These are phyloP conservation scores for Patellifolia procumbens DNA, from an alignment of 179 eudicot species.

Conservation along the genomic window DNA sequence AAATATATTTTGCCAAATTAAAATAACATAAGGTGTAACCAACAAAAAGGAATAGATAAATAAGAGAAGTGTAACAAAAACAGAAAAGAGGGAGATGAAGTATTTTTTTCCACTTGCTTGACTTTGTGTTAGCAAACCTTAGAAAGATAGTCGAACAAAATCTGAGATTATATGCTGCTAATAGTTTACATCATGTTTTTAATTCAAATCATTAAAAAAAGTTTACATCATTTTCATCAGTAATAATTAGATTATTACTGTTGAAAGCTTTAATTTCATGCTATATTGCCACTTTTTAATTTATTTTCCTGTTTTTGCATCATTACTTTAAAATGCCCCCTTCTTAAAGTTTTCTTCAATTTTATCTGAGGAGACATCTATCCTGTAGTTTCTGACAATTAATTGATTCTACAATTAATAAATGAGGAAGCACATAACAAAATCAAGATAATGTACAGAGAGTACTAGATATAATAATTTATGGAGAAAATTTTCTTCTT, in stretches of 20 bases:
- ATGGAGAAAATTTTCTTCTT: no score
- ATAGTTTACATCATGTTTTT: not conserved
- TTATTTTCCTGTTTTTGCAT: slow-evolving; percentile 13
- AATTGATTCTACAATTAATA: slow-evolving; percentile 10
- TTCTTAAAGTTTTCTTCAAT: slow-evolving; percentile 11
- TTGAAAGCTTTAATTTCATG: slow-evolving; percentile 5
- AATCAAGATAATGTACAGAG: not conserved
- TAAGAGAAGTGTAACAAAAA: no score
- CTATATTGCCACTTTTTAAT: not conserved
- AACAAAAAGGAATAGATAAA: no score
- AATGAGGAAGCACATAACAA: not conserved
- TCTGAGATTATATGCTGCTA: slow-evolving; percentile 20
- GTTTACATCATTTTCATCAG: not conserved
- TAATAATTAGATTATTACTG: slow-evolving; percentile 9
- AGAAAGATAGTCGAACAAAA: slow-evolving; percentile 17
- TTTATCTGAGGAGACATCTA: slow-evolving; percentile 14
- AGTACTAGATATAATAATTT: not conserved
- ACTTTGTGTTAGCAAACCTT: slow-evolving; percentile 1
- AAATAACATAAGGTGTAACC: no score
- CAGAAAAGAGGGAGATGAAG: no score
- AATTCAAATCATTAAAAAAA: no score
- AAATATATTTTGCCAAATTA: no score
- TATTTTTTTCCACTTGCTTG: slow-evolving; percentile 16
- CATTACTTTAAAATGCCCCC: slow-evolving; percentile 18
- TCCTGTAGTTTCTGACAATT: slow-evolving; percentile 18